phyloP scores from a whole-genome alignment of 1,139 yeast species.

The Petasospora rhodanensis region DNA sequence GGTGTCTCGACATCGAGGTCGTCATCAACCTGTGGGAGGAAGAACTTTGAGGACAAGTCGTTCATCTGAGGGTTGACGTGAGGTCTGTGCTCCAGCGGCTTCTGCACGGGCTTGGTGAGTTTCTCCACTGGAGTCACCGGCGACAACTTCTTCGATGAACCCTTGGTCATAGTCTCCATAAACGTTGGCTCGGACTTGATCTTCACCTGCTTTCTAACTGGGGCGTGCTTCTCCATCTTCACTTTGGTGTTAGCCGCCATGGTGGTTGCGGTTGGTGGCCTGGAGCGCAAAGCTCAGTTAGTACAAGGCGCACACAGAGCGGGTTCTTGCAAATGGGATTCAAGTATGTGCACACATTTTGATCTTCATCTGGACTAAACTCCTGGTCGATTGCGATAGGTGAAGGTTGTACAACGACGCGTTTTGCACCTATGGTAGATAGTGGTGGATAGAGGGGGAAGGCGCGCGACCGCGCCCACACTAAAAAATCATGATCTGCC shows the following conservation, averaged over 20 bases:
- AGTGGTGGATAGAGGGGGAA: too few species aligned
- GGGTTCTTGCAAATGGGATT: neutral
- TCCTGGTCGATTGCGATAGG: too few species aligned
- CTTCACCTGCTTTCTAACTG: constrained; percentile 15
- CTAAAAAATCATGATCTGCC: too few species aligned
- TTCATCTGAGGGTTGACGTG: too few species aligned
- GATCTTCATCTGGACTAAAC: too few species aligned
- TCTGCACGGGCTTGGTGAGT: constrained; percentile 8
- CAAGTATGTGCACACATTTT: too few species aligned
- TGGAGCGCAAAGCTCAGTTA: neutral
- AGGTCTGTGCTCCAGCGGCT: constrained; percentile 7
- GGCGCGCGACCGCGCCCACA: too few species aligned
- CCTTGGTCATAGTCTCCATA: too few species aligned
- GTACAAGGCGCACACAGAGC: neutral
- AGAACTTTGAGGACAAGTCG: constrained; percentile 19
- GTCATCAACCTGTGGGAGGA: constrained; percentile 15
- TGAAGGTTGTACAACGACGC: too few species aligned
- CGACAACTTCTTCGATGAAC: neutral
- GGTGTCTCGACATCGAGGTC: constrained; percentile 16
- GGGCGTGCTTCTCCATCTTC: constrained; percentile 3
- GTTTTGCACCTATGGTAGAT: too few species aligned
- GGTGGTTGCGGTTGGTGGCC: neutral
- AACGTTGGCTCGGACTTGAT: constrained; percentile 17
- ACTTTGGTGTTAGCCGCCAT: neutral
- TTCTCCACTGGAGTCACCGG: constrained; percentile 12